Evolutionary conservation across 306 rosid genomes (phyloP), one percentile per base, ranked within the genome.

Genomic region (Cucumis melo): DNA sequence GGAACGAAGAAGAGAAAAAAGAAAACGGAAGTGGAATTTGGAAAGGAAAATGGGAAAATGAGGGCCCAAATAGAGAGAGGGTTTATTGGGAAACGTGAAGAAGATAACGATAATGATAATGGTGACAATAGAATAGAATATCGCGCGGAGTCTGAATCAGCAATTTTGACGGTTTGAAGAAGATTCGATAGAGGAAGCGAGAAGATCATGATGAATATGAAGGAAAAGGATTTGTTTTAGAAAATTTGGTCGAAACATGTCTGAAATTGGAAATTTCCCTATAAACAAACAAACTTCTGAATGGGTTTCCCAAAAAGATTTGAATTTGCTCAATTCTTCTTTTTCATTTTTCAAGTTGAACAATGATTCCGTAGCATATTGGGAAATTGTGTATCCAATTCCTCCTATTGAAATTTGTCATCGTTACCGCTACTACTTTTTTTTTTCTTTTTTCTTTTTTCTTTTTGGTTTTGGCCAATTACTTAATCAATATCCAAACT

Each of bases 81-180:
- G 41, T 7, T 76, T 27, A 58, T 76, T 76, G 79, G 72, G 79
- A 76, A 44, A 42, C 34, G 79, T 42, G 79, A 42, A 76, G 66
- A 41, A 60, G 79, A 76, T 76, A 76, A 76, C 46, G 79, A 76
- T 76, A 16, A 76, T 19, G 79, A 76, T 60, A 76, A 75, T 55
- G 78, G 68, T 41, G 78, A 75, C 46, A 54, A 54, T n/a, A 19
- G n/a, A 50, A 50, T 50, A 15, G 55, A 50, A 32, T 21, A 63
- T n/a, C 23, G 1, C 19, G 66, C 8, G 50, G 19, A 12, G 38
- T 75, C 55, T 58, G 78, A 75, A 57, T 20, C 53, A 59, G 51
- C 78, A 42, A 42, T 7, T 7, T 68, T 39, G 55, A 75, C 11
- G 56, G 71, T 0, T 76, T 24, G 79, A 59, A 57, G 68, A 73